phyloP scores from a whole-genome alignment of 768 basidiomycete species.

The Naganishia vishniacii region DNA sequence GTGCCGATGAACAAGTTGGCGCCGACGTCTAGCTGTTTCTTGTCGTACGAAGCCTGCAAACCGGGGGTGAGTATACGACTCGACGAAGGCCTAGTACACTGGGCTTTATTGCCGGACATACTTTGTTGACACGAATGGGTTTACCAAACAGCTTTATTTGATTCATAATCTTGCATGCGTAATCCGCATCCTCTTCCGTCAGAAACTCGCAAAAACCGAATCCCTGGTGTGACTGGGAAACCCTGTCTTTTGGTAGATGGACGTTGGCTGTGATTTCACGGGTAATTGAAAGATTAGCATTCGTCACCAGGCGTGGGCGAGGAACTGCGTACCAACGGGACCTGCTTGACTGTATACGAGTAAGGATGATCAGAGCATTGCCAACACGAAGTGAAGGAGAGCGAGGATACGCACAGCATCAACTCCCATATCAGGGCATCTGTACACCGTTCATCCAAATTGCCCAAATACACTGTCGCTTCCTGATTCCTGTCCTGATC shows the following conservation, averaged over 20 bases:
- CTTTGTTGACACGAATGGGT: slow-evolving; percentile 98
- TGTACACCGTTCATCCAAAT: slow-evolving; percentile 88
- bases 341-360: slow-evolving; percentile 65
- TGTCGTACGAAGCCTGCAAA: slow-evolving; percentile 85
- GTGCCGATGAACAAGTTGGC: slow-evolving; percentile 96
- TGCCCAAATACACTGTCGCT: slow-evolving; percentile 86
- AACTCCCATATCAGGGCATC: slow-evolving; percentile 96
- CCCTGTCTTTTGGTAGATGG: slow-evolving; percentile 94
- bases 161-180: slow-evolving; percentile 99
- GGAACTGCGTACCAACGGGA: slow-evolving; percentile 78
- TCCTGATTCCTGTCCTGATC: slow-evolving; percentile 81
- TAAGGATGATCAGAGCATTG: not conserved
- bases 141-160: slow-evolving; percentile 99
- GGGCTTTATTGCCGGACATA: slow-evolving; percentile 48
- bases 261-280: slow-evolving; percentile 75
- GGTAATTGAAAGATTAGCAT: no score
- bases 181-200: slow-evolving; percentile 98
- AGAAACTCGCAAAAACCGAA: slow-evolving; percentile 99
- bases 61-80: no score
- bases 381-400: not conserved
- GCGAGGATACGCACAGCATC: slow-evolving; percentile 59
- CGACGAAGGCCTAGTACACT: no score
- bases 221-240: slow-evolving; percentile 96
- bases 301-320: no score
- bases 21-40: slow-evolving; percentile 95